Evolutionary conservation across 352 stramenopile genomes (phyloP), one percentile per base, ranked within the genome.

Genomic region (Globisporangium echinulatum): DNA sequence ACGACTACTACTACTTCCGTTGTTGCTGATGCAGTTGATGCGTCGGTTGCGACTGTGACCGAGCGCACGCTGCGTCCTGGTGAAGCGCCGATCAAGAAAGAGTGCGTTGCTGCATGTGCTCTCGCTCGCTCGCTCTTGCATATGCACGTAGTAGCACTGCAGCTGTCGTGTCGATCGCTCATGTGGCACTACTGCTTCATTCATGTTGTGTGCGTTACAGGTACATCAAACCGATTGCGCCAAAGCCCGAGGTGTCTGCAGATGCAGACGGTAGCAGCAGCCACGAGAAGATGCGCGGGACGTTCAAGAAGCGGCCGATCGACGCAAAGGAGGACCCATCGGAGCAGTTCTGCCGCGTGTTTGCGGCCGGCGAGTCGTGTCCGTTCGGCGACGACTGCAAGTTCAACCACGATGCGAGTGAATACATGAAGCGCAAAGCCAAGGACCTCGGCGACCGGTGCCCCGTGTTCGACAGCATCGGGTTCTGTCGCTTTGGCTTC

Each of bases 401-500:
- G 69, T 96, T 91, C 64, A 93, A 71, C 58, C 87, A 96, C 68
- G 82, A 96, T 59, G 67, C 92, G 37, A 60, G 66, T 40, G 80
- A 87, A 62, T 95, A 85, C 68, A 90, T 96, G 75, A 87, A 87
- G 68, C 78, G 82, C 63, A 92, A 93, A 60, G 70, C 75, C 9
- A 92, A 93, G 59, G 88, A 96, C 58, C 61, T 96, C 38, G 86
- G 71, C 39, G 73, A 75, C 13, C 52, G 50, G 50, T 98, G 90
- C 63, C 87, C 87, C 4, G 71, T 93, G 52, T 97, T 91, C 66
- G 72, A 82, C 19, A 76, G 67, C 11, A 70, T 88, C 14, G 91
- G 92, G 17, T 94, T 90, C 69, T 99, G 96, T 61, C 76, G 85
- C 25, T 97, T 96, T 62, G 96, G 96, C 5, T 70, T 97, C 44